Conservation (phyloP, 495 filamentous ascomycete genomes). For the Cercophora scortea region DNA sequence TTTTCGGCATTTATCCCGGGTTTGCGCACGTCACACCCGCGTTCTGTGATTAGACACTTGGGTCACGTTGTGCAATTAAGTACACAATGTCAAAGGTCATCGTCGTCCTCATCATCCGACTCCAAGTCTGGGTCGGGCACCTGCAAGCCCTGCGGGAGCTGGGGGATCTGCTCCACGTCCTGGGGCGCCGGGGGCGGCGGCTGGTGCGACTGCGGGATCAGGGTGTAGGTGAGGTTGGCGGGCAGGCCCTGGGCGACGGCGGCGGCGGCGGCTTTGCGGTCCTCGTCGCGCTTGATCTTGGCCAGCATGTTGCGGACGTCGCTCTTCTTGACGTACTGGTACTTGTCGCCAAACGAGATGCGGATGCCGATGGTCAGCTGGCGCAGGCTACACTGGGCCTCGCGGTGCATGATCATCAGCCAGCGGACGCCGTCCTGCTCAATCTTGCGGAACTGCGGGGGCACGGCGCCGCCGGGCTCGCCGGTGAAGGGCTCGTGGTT, state of each 20-base stretch:
- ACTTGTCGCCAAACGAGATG: constrained; percentile 30
- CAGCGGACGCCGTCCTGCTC: constrained; percentile 24
- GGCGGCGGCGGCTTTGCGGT: constrained; percentile 16
- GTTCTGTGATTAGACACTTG: too few species aligned
- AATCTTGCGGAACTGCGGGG: constrained; percentile 29
- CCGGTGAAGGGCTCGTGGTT: constrained; percentile 30
- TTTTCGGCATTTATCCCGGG: too few species aligned
- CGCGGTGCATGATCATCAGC: constrained; percentile 30
- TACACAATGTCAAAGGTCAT: constrained; percentile 5
- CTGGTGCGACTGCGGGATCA: constrained; percentile 19
- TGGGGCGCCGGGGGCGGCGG: constrained; percentile 17
- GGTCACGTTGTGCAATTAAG: too few species aligned
- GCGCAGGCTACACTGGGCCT: constrained; percentile 22
- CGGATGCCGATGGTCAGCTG: constrained; percentile 28
- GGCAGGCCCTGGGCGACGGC: constrained; percentile 17
- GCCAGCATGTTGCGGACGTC: constrained; percentile 26
- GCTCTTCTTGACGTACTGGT: constrained; percentile 29
- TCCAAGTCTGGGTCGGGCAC: constrained; percentile 28
- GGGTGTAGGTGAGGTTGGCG: constrained; percentile 15
- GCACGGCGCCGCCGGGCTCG: constrained; percentile 21
- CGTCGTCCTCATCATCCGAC: constrained; percentile 23
- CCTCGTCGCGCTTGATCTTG: constrained; percentile 29
- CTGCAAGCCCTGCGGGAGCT: constrained; percentile 21
- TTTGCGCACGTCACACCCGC: too few species aligned
- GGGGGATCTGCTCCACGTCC: constrained; percentile 18